These are phyloP conservation scores for Papilionanthe hybrid DNA, from an alignment of 116 monocot genomes.

Conservation along the genomic window DNA sequence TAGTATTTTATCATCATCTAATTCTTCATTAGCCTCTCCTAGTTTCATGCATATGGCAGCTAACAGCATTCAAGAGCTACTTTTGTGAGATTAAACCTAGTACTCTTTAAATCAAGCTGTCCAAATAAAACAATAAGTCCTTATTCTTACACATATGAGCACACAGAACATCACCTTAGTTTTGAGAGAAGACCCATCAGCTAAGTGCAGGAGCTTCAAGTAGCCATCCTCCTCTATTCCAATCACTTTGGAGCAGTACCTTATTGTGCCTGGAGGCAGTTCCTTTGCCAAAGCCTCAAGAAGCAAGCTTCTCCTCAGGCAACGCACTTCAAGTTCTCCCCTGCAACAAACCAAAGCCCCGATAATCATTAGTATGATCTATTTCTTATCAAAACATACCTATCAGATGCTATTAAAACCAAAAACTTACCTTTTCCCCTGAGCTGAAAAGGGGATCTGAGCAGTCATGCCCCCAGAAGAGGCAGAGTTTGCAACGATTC, in stretches of 20 bases:
- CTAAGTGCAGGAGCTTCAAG: conserved; percentile 40
- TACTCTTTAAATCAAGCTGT: too few relatives aligned
- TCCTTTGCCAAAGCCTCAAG: conserved; percentile 48
- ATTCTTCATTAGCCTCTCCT: too few relatives aligned
- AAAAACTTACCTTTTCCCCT: conserved; percentile 6
- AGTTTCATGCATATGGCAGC: too few relatives aligned
- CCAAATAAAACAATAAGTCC: too few relatives aligned
- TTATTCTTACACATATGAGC: too few relatives aligned
- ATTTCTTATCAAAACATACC: too few relatives aligned
- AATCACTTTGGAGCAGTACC: conserved; percentile 60
- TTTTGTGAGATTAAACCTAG: too few relatives aligned
- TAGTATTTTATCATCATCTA: too few relatives aligned
- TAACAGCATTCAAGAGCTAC: too few relatives aligned
- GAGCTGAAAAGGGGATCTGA: not conserved
- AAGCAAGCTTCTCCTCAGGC: conserved; percentile 50
- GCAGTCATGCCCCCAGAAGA: conserved; percentile 13
- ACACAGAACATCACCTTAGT: conserved; percentile 32
- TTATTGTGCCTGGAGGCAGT: conserved; percentile 50
- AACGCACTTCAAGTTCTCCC: conserved; percentile 40
- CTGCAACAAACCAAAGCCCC: not conserved
- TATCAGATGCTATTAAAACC: too few relatives aligned
- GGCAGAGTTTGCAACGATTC: not conserved
- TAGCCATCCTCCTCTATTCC: conserved; percentile 40
- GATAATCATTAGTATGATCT: not conserved
- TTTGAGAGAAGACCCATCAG: conserved; percentile 51